Evolutionary conservation across 1,139 yeast species (phyloP).

Genomic region (Hansenula sp.): DNA sequence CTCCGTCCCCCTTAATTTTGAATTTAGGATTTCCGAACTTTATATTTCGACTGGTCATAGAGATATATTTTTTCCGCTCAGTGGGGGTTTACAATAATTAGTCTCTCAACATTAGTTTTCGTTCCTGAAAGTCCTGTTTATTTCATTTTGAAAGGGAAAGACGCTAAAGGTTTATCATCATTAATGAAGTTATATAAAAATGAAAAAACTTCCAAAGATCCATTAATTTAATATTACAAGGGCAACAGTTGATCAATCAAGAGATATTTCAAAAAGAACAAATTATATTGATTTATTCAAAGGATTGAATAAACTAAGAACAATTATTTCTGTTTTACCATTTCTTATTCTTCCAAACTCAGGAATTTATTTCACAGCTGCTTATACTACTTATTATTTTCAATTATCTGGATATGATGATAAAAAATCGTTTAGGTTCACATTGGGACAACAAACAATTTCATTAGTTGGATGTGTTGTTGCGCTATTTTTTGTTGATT

Average conservation of each 20-base stretch:
- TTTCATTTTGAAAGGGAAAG: slow-evolving; percentile 7
- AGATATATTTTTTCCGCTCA: slow-evolving; percentile 26
- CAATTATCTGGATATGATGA: slow-evolving; percentile 29
- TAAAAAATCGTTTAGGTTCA: slow-evolving; percentile 24
- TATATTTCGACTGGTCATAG: no score
- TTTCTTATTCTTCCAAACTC: slow-evolving; percentile 45
- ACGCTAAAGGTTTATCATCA: slow-evolving; percentile 13
- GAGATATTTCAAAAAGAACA: slow-evolving; percentile 14
- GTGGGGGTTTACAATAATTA: slow-evolving; percentile 28
- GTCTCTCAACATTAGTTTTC: slow-evolving; percentile 12
- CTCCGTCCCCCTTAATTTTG: no score
- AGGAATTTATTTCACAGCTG: slow-evolving; percentile 45
- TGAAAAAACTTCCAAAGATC: slow-evolving; percentile 21
- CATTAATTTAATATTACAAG: slow-evolving; percentile 20
- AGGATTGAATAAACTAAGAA: slow-evolving; percentile 44
- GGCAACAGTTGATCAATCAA: slow-evolving; percentile 27
- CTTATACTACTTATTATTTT: slow-evolving; percentile 36
- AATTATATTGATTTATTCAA: slow-evolving; percentile 42
- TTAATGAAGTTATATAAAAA: slow-evolving; percentile 16
- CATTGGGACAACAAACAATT: slow-evolving; percentile 27
- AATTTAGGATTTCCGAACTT: no score
- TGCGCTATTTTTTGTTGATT: slow-evolving; percentile 22
- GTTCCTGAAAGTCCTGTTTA: no score
- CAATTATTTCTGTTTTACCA: slow-evolving; percentile 40
- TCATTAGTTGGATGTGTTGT: slow-evolving; percentile 28